Evolutionary conservation across 768 basidiomycete genomes (phyloP).

Genomic region (Suillus subluteus): DNA sequence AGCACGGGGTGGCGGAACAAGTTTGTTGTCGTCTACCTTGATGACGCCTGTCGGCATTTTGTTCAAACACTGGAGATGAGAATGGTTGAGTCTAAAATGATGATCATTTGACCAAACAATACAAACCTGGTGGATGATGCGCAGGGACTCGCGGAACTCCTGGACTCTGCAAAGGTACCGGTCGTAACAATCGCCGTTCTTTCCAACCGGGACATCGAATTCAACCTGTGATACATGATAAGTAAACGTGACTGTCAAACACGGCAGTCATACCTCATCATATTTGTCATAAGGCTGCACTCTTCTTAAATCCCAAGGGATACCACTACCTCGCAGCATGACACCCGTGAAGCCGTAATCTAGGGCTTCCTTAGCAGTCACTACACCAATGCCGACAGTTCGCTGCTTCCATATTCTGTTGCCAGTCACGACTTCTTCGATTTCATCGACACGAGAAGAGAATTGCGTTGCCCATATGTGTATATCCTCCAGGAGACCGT

Average conservation of each 20-base stretch:
- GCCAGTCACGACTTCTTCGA: constrained; percentile 96
- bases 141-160: constrained; percentile 94
- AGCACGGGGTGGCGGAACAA: constrained; percentile 93
- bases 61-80: constrained; percentile 77
- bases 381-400: constrained; percentile 86
- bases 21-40: constrained; percentile 97
- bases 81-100: not conserved
- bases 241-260: not conserved
- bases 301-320: constrained; percentile 95
- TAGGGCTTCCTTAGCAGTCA: constrained; percentile 90
- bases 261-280: constrained; percentile 63
- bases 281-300: constrained; percentile 96
- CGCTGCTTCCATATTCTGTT: constrained; percentile 99
- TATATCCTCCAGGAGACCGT: constrained; percentile 98
- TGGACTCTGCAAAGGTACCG: constrained; percentile 97
- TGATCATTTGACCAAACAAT: not conserved
- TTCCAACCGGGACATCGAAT: constrained; percentile 96
- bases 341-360: constrained; percentile 96
- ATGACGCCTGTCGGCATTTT: constrained; percentile 93
- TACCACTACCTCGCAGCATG: constrained; percentile 92
- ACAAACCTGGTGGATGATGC: constrained; percentile 79
- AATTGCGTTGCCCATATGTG: constrained; percentile 99
- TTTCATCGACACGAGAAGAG: constrained; percentile 86
- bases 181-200: constrained; percentile 97
- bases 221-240: constrained; percentile 65